Evolutionary conservation across 352 stramenopile species (phyloP), one percentile per base, ranked within the genome.

Genomic region (Globisporangium camurandrum): DNA sequence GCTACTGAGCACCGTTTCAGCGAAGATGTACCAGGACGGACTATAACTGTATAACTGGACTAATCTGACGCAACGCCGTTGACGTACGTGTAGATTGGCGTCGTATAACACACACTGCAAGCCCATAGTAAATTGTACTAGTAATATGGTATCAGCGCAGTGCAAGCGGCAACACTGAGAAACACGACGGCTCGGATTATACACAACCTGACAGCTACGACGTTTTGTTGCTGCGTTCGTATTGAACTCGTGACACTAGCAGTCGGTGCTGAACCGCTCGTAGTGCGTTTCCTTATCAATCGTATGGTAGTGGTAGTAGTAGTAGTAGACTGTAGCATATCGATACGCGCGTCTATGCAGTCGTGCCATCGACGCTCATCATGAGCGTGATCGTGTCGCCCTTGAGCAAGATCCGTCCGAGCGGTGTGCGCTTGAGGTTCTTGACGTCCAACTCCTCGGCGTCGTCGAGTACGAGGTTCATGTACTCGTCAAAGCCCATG

Each of bases 361-460:
- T 22, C 36, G 36, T 19, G 39, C 69, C 69, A 40, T 86, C 81
- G 75, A 89, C 84, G 39, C 71, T 72, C 85, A 95, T 96, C 75
- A 99, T 97, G 57, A 99, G 81, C 51, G 97, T 99, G 67, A 99
- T 99, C 28, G 95, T 97, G 83, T 99, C 97, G 31, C 97, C 97
- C 78, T 99, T 99, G 27, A 99, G 87, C 64, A 99, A 79, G 71
- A 99, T 99, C 51, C 96, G 86, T 14, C 97, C 96, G 30, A 99
- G 75, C 47, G 95, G 75, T 46, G 79, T 96, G 58, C 84, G 85
- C 66, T 96, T 96, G 46, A 96, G 84, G 45, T 91, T 96, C 71
- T 97, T 98, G 44, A 96, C 82, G 57, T 97, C 85, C 17, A 98
- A 69, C 69, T 99, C 96, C 56, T 97, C 92, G 11, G 96, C 96